A percentile compares a stretch with the other conserved stretches of the same genome.
Evolutionary conservation across 2,329 filamentous ascomycete genomes (phyloP).

Genomic region (Fusarium cicatricum): DNA sequence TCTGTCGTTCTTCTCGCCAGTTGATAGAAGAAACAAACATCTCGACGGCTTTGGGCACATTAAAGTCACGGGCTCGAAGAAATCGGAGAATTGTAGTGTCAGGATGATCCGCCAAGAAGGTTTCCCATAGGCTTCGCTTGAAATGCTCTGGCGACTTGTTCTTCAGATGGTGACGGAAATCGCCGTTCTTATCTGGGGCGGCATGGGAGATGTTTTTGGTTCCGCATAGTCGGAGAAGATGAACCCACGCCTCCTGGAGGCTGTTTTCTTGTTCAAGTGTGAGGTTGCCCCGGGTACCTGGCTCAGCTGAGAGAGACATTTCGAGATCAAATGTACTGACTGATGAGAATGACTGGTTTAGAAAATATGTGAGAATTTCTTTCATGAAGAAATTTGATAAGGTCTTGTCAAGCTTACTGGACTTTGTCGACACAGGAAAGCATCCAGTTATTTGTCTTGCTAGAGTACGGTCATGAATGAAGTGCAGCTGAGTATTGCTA

Average conservation of each 20-base stretch:
- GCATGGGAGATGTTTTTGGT: neutral
- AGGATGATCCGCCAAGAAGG: conserved; percentile 45
- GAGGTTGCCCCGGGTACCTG: conserved; percentile 29
- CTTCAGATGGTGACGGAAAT: conserved; percentile 8
- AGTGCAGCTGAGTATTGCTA: too few relatives aligned
- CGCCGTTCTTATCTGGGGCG: conserved; percentile 1
- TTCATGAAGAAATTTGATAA: conserved; percentile 3
- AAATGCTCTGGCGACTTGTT: conserved; percentile 24
- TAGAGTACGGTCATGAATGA: too few relatives aligned
- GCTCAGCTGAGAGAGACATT: conserved; percentile 22
- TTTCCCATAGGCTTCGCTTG: conserved; percentile 20
- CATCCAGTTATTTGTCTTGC: too few relatives aligned
- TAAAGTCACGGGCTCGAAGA: conserved; percentile 51
- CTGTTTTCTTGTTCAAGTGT: conserved; percentile 24
- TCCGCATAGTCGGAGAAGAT: conserved; percentile 27
- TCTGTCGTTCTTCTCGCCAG: conserved; percentile 47
- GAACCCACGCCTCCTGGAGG: conserved; percentile 31
- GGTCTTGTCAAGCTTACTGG: too few relatives aligned
- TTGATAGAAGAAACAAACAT: conserved; percentile 51
- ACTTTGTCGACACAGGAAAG: too few relatives aligned
- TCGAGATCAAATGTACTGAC: conserved; percentile 14
- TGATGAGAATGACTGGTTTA: neutral
- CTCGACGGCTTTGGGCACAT: conserved; percentile 49
- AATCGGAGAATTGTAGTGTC: conserved; percentile 52
- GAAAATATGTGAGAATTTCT: neutral